A percentile compares a stretch with the other conserved stretches of the same genome.
Evolutionary conservation across 495 filamentous ascomycete species (phyloP).

Genomic region (Pyrenopolyporus hunteri): DNA sequence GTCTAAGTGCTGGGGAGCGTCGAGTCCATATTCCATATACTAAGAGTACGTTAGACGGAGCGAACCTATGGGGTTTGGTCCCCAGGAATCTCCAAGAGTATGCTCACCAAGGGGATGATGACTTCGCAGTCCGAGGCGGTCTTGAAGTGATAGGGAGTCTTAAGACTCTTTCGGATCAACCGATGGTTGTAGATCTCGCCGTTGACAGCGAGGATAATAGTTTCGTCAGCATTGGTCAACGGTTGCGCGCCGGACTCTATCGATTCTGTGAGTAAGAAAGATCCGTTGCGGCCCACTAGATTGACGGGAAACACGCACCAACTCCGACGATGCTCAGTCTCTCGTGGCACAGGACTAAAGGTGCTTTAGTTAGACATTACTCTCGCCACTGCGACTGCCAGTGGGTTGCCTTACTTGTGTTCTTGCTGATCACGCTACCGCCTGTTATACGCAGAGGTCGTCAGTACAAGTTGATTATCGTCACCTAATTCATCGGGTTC

Average conservation of each 20-base stretch:
- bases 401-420: slow-evolving; percentile 69
- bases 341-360: slow-evolving; percentile 91
- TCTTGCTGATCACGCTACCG: slow-evolving; percentile 85
- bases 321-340: slow-evolving; percentile 97
- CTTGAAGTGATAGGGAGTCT: slow-evolving; percentile 87
- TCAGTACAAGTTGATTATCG: slow-evolving; percentile 31
- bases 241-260: slow-evolving; percentile 95
- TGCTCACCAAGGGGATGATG: slow-evolving; percentile 89
- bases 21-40: slow-evolving; percentile 91
- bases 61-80: slow-evolving; percentile 11
- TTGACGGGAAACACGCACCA: slow-evolving; percentile 62
- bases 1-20: slow-evolving; percentile 92
- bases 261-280: slow-evolving; percentile 39
- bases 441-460: slow-evolving; percentile 55
- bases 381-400: background rate
- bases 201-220: slow-evolving; percentile 92
- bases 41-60: slow-evolving; percentile 43
- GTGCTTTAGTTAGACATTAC: slow-evolving; percentile 41
- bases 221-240: slow-evolving; percentile 86
- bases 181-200: slow-evolving; percentile 99
- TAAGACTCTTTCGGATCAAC: slow-evolving; percentile 82
- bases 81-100: too few relatives aligned
- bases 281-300: slow-evolving; percentile 9
- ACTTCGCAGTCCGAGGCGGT: slow-evolving; percentile 98
- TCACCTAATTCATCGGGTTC: slow-evolving; percentile 12